Conservation (phyloP, 192 early-diverging fungal species). For the Linnemannia elongata region DNA sequence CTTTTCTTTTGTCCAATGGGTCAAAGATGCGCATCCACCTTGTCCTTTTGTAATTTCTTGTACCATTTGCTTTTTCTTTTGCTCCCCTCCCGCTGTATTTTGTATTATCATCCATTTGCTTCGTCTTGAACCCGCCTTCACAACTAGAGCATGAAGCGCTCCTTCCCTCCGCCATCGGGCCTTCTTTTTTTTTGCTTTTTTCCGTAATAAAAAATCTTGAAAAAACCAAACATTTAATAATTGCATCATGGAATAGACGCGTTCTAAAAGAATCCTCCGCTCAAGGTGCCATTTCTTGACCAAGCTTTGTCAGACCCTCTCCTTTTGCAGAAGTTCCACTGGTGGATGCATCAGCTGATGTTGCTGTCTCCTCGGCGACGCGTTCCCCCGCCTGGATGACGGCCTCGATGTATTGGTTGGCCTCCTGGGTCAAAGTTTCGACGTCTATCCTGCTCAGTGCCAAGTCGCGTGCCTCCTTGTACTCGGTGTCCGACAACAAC, state of each 20-base stretch:
- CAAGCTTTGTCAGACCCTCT: conserved; percentile 16
- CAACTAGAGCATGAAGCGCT: conserved; percentile 13
- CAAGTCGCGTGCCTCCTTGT: conserved; percentile 50
- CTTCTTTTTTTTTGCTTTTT: conserved; percentile 3
- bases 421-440: conserved; percentile 33
- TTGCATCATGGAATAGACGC: not conserved
- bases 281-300: conserved; percentile 15
- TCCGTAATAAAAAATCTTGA: not conserved
- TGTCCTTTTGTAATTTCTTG: conserved; percentile 16
- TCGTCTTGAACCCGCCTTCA: conserved; percentile 8
- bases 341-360: not conserved
- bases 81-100: not conserved
- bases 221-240: not conserved
- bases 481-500: conserved; percentile 30
- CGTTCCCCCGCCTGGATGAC: conserved; percentile 42
- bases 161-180: not conserved
- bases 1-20: conserved; percentile 18
- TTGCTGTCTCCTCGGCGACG: not conserved
- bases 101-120: conserved; percentile 10
- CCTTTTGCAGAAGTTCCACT: not conserved
- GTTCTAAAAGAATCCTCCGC: too few relatives aligned
- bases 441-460: conserved; percentile 53
- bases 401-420: conserved; percentile 39
- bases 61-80: not conserved
- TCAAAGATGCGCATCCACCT: not conserved